Conservation (phyloP, 106 monocot species). For the Dendrobium officinale region DNA sequence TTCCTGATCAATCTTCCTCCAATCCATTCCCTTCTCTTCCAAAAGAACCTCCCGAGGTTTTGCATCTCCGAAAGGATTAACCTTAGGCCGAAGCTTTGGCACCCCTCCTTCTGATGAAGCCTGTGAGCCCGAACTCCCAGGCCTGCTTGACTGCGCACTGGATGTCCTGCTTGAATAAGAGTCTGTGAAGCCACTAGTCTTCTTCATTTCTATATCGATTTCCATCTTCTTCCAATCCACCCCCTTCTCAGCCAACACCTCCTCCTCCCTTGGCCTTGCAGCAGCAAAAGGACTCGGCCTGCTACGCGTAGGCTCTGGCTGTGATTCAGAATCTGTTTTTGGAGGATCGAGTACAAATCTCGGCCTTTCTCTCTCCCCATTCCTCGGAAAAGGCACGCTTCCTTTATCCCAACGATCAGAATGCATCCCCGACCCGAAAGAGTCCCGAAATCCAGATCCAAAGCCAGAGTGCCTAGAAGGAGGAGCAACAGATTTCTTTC, state of each 20-base stretch:
- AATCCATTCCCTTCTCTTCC: conserved; percentile 58
- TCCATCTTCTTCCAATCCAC: conserved; percentile 62
- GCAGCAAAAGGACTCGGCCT: conserved; percentile 43
- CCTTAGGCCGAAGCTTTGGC: conserved; percentile 25
- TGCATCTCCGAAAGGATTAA: conserved; percentile 75
- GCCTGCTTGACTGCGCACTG: conserved; percentile 45
- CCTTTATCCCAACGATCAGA: conserved; percentile 42
- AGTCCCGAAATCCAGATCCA: conserved; percentile 37
- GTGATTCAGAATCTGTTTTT: conserved; percentile 19
- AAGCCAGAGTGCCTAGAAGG: conserved; percentile 23
- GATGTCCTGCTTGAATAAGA: conserved; percentile 58
- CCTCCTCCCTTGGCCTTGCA: conserved; percentile 61
- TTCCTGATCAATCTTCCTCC: conserved; percentile 71
- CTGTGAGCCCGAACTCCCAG: conserved; percentile 19
- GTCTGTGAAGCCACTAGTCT: conserved; percentile 35
- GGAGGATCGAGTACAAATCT: conserved; percentile 43
- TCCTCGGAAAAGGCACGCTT: not conserved
- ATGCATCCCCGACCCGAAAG: conserved; percentile 11
- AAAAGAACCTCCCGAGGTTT: conserved; percentile 62
- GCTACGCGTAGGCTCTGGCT: conserved; percentile 12
- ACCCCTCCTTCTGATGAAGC: conserved; percentile 7
- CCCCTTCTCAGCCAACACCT: conserved; percentile 52
- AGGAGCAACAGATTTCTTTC: conserved; percentile 24
- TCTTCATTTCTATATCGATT: conserved; percentile 37
- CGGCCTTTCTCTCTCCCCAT: conserved; percentile 44